Base-by-base conservation (phyloP, 306 rosid species). In the Dalbergia cultrata region DNA sequence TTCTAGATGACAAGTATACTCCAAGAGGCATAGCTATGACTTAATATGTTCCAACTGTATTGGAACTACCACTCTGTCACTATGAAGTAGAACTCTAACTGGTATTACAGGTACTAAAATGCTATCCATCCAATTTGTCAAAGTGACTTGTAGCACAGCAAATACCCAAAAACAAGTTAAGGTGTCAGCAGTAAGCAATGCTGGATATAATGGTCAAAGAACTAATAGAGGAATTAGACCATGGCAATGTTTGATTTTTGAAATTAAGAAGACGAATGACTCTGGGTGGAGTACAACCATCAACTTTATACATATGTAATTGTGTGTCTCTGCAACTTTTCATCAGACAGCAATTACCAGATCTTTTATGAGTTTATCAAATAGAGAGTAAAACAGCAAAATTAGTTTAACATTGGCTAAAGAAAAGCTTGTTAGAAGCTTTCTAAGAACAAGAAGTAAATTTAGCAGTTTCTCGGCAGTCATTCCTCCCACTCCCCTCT, bases 361-460 rank as follows among this genome's bases (percentile, higher is more conserved):
- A 75, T 18, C 16, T 75, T 33, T 61, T 17, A 21, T 21, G 22
- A 35, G 39, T n/a, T n/a, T n/a, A 47, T 45, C 19, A n/a, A 61
- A 47, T 75, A 62, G 18, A 61, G n/a, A 44, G 50, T 19, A 62
- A 65, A 53, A 19, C 6, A 35, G 54, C 31, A 65, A 49, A 77
- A 50, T 6, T 19, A 37, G 56, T 3, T 64, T 52, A 12, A 61
- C 7, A 53, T 53, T 72, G 8, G 33, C 39, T 44, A 22, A 3
- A 26, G 21, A 73, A 12, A 63, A 14, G 71, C 52, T 19, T 58
- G 57, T 58, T 45, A 68, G 50, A 62, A 68, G 77, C 72, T 49
- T 75, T 16, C 16, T 37, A 47, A 22, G 22, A 5, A 22, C 39
- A 2, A n/a, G 37, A 6, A 35, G 44, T 10, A 75, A 33, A 76